Percentiles rank a stretch among this genome's conserved stretches.
These are phyloP conservation scores for Hypoxylon sp. DNA, from an alignment of 2,329 filamentous ascomycete species.

Conservation along the genomic window DNA sequence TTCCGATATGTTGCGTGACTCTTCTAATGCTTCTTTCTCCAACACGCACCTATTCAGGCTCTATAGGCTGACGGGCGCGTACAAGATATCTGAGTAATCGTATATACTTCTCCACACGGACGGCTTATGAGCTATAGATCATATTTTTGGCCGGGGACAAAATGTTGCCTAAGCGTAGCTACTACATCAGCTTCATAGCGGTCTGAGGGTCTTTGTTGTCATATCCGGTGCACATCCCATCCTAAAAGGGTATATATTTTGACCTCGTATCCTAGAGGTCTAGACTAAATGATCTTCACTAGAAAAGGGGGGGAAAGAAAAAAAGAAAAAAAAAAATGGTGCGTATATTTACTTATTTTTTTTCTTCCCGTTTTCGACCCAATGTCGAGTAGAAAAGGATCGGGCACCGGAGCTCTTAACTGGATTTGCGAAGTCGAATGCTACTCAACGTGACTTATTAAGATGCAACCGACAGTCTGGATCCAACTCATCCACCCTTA, in stretches of 20 bases:
- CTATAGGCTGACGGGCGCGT: constrained; percentile 24
- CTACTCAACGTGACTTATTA: constrained; percentile 26
- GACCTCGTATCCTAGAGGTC: constrained; percentile 29
- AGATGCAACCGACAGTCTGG: constrained; percentile 43
- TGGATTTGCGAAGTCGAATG: constrained; percentile 20
- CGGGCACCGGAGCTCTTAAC: constrained; percentile 31
- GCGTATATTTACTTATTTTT: constrained; percentile 9
- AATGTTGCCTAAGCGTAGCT: not conserved
- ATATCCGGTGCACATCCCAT: constrained; percentile 21
- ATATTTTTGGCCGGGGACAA: constrained; percentile 6
- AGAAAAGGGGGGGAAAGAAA: constrained; percentile 2
- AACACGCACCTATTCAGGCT: not conserved
- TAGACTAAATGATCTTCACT: constrained; percentile 31
- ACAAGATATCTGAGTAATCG: constrained; percentile 32
- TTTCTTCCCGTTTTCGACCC: constrained; percentile 12
- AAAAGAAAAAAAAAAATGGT: constrained; percentile 6
- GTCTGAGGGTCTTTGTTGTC: constrained; percentile 2
- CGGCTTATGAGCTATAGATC: constrained; percentile 14
- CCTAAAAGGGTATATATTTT: constrained; percentile 17
- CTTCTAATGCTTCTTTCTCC: constrained; percentile 8
- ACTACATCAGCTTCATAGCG: constrained; percentile 8
- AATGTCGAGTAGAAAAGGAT: constrained; percentile 20
- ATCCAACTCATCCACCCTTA: constrained; percentile 24
- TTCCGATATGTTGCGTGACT: constrained; percentile 29
- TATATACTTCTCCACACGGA: not conserved